Percentiles rank a stretch among this genome's conserved stretches.
Conservation (phyloP, 2,329 filamentous ascomycete genomes). For the Arthrinium puccinioides region DNA sequence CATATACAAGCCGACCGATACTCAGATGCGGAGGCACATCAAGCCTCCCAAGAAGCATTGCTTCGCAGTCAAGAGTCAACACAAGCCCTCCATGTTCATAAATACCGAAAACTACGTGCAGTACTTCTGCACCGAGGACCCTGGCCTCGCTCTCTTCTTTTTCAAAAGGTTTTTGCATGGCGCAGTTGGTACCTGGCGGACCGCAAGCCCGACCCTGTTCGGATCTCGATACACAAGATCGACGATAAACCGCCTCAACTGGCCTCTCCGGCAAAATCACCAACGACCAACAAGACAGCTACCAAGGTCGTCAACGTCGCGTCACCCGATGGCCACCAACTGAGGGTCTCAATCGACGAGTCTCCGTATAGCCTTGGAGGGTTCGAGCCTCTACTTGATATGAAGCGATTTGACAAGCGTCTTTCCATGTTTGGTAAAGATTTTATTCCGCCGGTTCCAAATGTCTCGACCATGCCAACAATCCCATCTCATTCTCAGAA, state of each 20-base stretch:
- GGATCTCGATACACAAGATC: conserved; percentile 18
- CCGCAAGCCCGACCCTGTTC: conserved; percentile 38
- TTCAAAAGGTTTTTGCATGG: conserved; percentile 69
- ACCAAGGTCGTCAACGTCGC: conserved; percentile 21
- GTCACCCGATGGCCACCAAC: conserved; percentile 25
- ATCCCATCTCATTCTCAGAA: conserved; percentile 18
- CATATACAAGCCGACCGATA: conserved; percentile 70
- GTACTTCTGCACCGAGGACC: conserved; percentile 80
- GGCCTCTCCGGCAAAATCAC: conserved; percentile 1
- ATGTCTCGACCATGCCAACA: conserved; percentile 17
- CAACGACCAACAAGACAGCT: conserved; percentile 13
- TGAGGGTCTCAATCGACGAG: conserved; percentile 37
- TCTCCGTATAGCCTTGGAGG: conserved; percentile 57
- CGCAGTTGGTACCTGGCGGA: conserved; percentile 87
- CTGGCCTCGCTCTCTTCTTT: conserved; percentile 58
- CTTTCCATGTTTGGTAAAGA: conserved; percentile 42
- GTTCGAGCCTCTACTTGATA: conserved; percentile 61
- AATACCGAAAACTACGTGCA: conserved; percentile 83
- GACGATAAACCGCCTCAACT: conserved; percentile 22
- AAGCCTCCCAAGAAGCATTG: conserved; percentile 80
- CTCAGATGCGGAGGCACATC: conserved; percentile 61
- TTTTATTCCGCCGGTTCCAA: conserved; percentile 21
- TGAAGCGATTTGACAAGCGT: conserved; percentile 49
- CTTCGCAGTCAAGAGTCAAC: conserved; percentile 86
- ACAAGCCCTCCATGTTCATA: conserved; percentile 78